A percentile compares a stretch with the other conserved stretches of the same genome.
phyloP scores from a whole-genome alignment of 1,139 yeast species.

The Kluyveromyces sp. region DNA sequence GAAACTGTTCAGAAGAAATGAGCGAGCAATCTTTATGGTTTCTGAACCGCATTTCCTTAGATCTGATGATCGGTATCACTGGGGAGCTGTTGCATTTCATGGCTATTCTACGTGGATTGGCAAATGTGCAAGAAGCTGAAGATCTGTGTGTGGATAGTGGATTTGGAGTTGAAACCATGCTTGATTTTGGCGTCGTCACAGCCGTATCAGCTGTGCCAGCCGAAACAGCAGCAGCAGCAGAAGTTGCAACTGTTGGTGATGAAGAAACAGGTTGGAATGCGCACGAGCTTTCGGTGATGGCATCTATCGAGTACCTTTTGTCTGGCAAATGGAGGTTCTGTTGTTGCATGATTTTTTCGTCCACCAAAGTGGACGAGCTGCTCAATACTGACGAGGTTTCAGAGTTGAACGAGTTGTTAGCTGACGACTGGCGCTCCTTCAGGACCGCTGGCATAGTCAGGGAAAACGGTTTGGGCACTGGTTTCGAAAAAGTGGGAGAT shows the following conservation, averaged over 20 bases:
- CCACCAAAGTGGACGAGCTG: not conserved
- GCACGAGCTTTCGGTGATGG: not conserved
- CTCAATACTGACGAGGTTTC: not conserved
- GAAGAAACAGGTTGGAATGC: not conserved
- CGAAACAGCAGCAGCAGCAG: not conserved
- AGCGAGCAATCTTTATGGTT: constrained; percentile 18
- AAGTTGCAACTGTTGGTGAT: not conserved
- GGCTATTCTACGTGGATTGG: not conserved
- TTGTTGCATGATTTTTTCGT: not conserved
- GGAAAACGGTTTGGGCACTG: not conserved
- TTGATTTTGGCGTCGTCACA: no score
- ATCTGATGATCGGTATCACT: constrained; percentile 16
- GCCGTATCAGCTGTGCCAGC: not conserved
- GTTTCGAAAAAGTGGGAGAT: not conserved
- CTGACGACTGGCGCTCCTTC: not conserved
- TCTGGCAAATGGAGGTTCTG: not conserved
- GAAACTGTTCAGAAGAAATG: constrained; percentile 18
- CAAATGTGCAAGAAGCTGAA: not conserved
- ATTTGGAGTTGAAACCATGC: no score
- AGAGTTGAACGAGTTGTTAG: not conserved
- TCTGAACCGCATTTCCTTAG: constrained; percentile 18
- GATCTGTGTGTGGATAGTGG: not conserved
- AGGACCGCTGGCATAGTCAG: not conserved
- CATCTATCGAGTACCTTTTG: not conserved
- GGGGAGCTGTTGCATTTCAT: constrained; percentile 14